Conservation (phyloP, 148 eudicot species). For the Vaccinium myrtillus region DNA sequence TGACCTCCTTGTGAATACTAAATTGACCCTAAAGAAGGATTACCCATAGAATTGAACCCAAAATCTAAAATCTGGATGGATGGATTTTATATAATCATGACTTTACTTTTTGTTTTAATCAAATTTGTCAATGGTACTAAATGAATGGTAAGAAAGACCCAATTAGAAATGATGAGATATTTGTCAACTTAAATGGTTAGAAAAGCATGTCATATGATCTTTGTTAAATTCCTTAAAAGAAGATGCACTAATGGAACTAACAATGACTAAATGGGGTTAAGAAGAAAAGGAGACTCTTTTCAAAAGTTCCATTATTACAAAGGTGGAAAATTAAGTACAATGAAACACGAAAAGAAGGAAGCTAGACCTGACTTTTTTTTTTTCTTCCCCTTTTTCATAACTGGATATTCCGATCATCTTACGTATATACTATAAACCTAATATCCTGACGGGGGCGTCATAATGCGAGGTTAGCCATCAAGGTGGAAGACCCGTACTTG, state of each 20-base stretch:
- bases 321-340: background rate
- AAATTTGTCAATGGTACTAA: background rate
- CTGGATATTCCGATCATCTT: background rate
- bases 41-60: background rate
- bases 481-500: background rate
- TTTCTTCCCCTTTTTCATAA: background rate
- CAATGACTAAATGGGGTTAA: background rate
- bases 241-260: background rate
- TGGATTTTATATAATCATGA: too few relatives aligned
- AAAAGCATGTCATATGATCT: background rate
- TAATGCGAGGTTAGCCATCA: background rate
- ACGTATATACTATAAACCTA: background rate
- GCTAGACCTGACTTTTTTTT: background rate
- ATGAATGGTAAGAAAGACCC: background rate
- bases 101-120: too few relatives aligned
- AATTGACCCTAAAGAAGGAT: background rate
- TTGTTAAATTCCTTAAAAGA: conserved; percentile 9
- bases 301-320: conserved; percentile 9
- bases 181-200: background rate
- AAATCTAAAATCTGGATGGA: background rate
- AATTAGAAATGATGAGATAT: background rate
- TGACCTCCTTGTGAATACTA: background rate
- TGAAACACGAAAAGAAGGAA: background rate
- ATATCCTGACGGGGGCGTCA: background rate
- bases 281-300: background rate